Base-by-base conservation (phyloP, 1,139 yeast species). In the Pichia sp. region DNA sequence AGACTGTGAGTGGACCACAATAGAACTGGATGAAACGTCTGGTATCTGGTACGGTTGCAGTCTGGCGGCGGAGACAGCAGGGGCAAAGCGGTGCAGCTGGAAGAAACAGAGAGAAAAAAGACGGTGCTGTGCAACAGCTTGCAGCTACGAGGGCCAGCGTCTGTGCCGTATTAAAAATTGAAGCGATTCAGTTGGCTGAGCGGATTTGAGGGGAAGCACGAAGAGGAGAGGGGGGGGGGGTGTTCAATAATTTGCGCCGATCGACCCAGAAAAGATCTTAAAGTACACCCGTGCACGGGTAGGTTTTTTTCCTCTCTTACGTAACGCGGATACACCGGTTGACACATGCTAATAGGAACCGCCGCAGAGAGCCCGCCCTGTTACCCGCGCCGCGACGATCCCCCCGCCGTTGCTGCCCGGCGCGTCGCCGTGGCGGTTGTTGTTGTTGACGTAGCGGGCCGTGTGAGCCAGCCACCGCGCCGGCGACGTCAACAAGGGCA, bases 111-210 rank as follows among this genome's bases (percentile, higher is more conserved):
- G 45, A 4, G 45, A 17, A 36, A 36, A 36, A 14, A 36, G 34
- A 10, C 40, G 40, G 40, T 14, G n/a, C 16, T 14, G 40, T 14
- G 6, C 40, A 36, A 14, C 24, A 20, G 40, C 16, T 14, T 36
- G 16, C 40, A 36, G 40, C 40, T 36, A 16, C 40, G 40, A 36
- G 40, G 16, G 16, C 40, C 46, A 45, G 38, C 48, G 48, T 45
- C 20, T 46, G 34, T 12, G 29, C 10, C 5, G 47, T 42, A 49
- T 29, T 49, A 43, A 40, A 45, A 55, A 55, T 53, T 55, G 57
- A 47, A 52, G 57, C 55, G 53, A 36, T 55, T 34, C 51, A 27
- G 57, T 55, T 55, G 57, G 57, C 50, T 31, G 53, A 33, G 20
- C n/a, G 31, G 30, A 7, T 8, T 24, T 51, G 53, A 51, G 53